phyloP scores from a whole-genome alignment of 257 asterid species.

The Mentha longifolia region DNA sequence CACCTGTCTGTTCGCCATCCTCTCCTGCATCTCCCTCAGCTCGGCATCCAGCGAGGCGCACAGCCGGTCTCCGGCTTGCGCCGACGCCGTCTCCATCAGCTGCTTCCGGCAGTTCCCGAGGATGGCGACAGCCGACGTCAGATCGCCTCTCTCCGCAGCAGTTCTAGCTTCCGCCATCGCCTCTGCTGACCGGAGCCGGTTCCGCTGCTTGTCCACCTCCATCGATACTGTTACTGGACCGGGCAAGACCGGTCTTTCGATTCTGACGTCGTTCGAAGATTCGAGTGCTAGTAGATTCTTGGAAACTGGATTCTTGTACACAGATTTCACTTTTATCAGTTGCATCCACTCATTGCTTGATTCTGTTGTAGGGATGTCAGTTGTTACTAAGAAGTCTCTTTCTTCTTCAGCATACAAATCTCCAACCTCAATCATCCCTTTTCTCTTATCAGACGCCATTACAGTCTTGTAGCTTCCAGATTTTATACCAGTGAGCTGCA shows the following conservation, averaged over 20 bases:
- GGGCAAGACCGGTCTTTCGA: constrained; percentile 49
- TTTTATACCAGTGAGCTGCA: constrained; percentile 57
- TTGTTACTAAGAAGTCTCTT: constrained; percentile 68
- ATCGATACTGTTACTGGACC: constrained; percentile 55
- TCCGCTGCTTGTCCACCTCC: constrained; percentile 84
- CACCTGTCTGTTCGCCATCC: constrained; percentile 72
- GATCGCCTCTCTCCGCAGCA: constrained; percentile 75
- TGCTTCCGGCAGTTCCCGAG: constrained; percentile 58
- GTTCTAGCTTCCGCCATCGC: constrained; percentile 78
- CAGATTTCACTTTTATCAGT: constrained; percentile 57
- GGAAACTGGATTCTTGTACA: constrained; percentile 59
- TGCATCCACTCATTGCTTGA: constrained; percentile 52
- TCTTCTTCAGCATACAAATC: constrained; percentile 94
- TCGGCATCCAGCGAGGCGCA: constrained; percentile 69
- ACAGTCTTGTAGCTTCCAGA: constrained; percentile 74
- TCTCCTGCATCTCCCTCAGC: constrained; percentile 78
- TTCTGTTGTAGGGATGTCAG: constrained; percentile 56
- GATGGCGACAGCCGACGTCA: constrained; percentile 56
- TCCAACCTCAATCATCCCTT: constrained; percentile 68
- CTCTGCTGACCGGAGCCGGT: constrained; percentile 73
- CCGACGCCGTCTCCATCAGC: constrained; percentile 59
- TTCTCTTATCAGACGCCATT: constrained; percentile 48
- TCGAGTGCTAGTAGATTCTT: constrained; percentile 44
- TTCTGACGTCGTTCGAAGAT: constrained; percentile 45
- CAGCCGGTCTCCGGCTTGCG: constrained; percentile 66